A percentile compares a stretch with the other conserved stretches of the same genome.
These are phyloP conservation scores for Salix caprea DNA, from an alignment of 345 rosid species.

Conservation along the genomic window DNA sequence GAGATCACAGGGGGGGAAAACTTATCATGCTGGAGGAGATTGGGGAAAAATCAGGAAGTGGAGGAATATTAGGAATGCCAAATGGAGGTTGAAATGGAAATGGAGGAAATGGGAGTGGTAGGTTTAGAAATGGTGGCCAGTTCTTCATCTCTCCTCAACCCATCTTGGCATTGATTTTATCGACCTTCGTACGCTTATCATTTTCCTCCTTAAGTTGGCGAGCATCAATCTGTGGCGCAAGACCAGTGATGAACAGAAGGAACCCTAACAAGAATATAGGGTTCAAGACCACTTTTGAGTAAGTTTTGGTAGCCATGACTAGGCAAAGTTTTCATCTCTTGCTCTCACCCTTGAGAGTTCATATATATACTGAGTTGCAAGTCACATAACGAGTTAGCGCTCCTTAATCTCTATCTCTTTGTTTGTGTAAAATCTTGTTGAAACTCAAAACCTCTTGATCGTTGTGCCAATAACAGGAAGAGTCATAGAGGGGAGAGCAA, in stretches of 20 bases:
- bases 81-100: constrained; percentile 16
- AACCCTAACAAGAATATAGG: neutral
- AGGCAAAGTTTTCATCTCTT: neutral
- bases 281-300: neutral
- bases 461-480: neutral
- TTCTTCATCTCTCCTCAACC: constrained; percentile 1
- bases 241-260: neutral
- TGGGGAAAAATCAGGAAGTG: neutral
- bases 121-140: neutral
- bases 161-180: neutral
- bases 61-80: constrained; percentile 11
- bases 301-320: neutral
- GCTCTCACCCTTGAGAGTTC: neutral
- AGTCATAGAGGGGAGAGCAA: neutral
- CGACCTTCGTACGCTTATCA: neutral
- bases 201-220: neutral
- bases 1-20: neutral
- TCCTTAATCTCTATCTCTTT: neutral
- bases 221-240: too few relatives aligned
- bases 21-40: constrained; percentile 2
- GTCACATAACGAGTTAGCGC: neutral
- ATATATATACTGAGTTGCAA: neutral
- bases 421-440: neutral
- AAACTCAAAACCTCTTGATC: neutral
- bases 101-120: constrained; percentile 4